Percentiles rank a stretch among this genome's conserved stretches.
Conservation (phyloP, 805 yeast genomes). For the Wickerhamomyces chaumierensis region DNA sequence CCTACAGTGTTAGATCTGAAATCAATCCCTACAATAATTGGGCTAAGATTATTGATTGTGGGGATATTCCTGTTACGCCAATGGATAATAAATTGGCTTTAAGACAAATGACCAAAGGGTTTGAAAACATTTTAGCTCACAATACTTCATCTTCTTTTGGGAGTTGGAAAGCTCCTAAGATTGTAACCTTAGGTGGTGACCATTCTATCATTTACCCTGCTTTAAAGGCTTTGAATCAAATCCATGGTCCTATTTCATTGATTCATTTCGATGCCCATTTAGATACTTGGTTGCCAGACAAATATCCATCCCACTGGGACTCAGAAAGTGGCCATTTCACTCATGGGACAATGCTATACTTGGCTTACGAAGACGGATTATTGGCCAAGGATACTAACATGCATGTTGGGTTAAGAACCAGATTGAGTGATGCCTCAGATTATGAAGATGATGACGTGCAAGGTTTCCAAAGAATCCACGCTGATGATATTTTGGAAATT, state of each 20-base stretch:
- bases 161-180: constrained; percentile 37
- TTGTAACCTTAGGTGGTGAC: constrained; percentile 74
- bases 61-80: constrained; percentile 60
- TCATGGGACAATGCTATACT: constrained; percentile 84
- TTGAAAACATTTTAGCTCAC: constrained; percentile 38
- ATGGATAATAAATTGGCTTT: constrained; percentile 56
- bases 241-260: constrained; percentile 60
- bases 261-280: constrained; percentile 81
- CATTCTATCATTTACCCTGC: constrained; percentile 70
- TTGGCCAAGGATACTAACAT: constrained; percentile 37
- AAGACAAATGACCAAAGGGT: constrained; percentile 47
- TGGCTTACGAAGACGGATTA: constrained; percentile 51
- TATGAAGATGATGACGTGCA: constrained; percentile 56
- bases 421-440: constrained; percentile 54
- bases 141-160: constrained; percentile 12
- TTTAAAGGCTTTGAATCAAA: constrained; percentile 46
- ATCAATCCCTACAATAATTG: constrained; percentile 46
- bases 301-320: constrained; percentile 55
- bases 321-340: constrained; percentile 47
- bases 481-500: constrained; percentile 63
- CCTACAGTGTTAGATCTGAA: constrained; percentile 58
- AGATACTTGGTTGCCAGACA: constrained; percentile 71
- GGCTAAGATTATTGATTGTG: constrained; percentile 52
- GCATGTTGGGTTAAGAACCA: constrained; percentile 71
- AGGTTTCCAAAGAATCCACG: constrained; percentile 57